Conservation (phyloP, 331 rosid genomes). For the Phaseolus coccineus region DNA sequence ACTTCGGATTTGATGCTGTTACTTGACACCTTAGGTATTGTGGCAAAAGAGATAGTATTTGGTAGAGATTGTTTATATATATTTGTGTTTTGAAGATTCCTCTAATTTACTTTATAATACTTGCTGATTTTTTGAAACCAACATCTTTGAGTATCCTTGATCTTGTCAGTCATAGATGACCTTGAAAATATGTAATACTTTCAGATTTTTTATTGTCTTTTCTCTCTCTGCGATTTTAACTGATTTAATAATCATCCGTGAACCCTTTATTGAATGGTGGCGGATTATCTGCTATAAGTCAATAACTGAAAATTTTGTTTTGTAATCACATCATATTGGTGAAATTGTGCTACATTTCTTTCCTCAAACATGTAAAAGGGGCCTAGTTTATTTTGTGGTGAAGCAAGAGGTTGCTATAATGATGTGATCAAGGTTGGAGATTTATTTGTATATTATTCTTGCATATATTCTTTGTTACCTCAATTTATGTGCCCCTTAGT, state of each 20-base stretch:
- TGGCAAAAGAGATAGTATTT: not conserved
- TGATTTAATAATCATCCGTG: not conserved
- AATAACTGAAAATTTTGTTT: not conserved
- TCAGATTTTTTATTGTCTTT: too few relatives aligned
- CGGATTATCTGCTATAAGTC: not conserved
- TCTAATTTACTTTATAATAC: not conserved
- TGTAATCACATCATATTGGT: not conserved
- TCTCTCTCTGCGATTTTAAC: not conserved
- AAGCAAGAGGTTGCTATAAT: constrained; percentile 9
- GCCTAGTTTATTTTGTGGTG: not conserved
- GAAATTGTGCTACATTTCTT: not conserved
- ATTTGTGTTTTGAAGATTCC: constrained; percentile 20
- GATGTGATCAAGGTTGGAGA: not conserved
- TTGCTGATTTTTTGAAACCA: constrained; percentile 21
- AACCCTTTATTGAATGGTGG: not conserved
- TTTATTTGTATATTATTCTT: constrained; percentile 3
- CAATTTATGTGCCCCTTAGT: not conserved
- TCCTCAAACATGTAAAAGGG: not conserved
- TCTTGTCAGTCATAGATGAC: constrained; percentile 1
- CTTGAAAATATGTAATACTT: too few relatives aligned
- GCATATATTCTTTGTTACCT: not conserved
- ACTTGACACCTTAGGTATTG: constrained; percentile 27
- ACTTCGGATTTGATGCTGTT: not conserved
- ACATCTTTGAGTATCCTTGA: not conserved
- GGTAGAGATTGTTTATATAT: not conserved